These are phyloP conservation scores for Neofusicoccum parvum DNA, from an alignment of 2,329 filamentous ascomycete genomes.

Conservation along the genomic window DNA sequence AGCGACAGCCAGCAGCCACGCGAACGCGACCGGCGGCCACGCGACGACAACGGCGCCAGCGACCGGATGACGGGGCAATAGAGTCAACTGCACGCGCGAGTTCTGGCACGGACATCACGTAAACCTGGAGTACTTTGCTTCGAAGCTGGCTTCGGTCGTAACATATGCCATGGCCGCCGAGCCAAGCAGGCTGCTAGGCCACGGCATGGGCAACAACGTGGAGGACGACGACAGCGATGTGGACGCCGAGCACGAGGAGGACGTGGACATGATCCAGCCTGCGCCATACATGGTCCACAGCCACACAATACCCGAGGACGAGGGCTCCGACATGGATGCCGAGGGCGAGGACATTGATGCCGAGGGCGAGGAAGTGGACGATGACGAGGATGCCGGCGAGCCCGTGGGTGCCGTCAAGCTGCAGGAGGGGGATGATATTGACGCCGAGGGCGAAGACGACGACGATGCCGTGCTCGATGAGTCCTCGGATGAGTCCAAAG, in stretches of 20 bases:
- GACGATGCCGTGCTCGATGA: conserved; percentile 43
- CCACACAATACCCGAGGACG: conserved; percentile 41
- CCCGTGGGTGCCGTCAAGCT: conserved; percentile 46
- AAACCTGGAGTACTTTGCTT: conserved; percentile 28
- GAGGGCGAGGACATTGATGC: conserved; percentile 51
- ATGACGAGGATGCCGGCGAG: conserved; percentile 51
- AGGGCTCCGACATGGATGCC: conserved; percentile 50
- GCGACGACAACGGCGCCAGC: conserved; percentile 14
- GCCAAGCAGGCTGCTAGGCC: conserved; percentile 42
- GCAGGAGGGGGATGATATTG: conserved; percentile 35
- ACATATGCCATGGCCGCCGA: conserved; percentile 45
- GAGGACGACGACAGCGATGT: conserved; percentile 38
- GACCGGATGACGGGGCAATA: conserved; percentile 17
- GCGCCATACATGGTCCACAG: conserved; percentile 30
- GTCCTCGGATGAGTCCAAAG: conserved; percentile 38
- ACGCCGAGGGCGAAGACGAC: conserved; percentile 45
- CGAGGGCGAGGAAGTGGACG: conserved; percentile 53
- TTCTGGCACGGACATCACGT: conserved; percentile 13
- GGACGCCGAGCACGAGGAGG: conserved; percentile 44
- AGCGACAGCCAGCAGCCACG: not conserved
- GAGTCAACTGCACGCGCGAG: not conserved
- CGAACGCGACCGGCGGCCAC: conserved; percentile 15
- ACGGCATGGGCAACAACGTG: conserved; percentile 34
- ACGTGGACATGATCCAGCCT: conserved; percentile 34
- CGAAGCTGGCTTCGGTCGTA: conserved; percentile 43